Conservation (phyloP, 805 yeast species). For the Cyberlindnera euphorbiae region DNA sequence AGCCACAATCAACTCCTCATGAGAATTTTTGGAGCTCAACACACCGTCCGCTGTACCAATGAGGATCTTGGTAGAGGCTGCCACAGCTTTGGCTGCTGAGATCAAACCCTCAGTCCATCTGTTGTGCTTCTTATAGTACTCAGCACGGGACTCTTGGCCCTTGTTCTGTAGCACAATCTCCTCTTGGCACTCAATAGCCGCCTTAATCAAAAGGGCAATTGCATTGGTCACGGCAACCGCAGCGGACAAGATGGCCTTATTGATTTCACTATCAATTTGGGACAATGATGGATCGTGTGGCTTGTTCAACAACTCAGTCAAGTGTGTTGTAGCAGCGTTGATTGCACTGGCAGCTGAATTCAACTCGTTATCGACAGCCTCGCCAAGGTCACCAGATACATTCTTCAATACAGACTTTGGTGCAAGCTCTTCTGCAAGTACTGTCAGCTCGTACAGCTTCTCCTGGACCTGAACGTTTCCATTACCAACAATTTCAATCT, state of each 20-base stretch:
- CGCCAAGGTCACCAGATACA: conserved; percentile 55
- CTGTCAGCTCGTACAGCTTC: conserved; percentile 52
- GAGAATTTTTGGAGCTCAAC: conserved; percentile 54
- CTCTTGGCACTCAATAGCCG: conserved; percentile 75
- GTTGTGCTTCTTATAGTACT: conserved; percentile 80
- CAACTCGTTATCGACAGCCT: conserved; percentile 71
- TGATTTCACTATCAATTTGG: conserved; percentile 59
- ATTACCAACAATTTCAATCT: conserved; percentile 71
- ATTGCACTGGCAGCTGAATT: conserved; percentile 67
- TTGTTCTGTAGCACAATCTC: conserved; percentile 73
- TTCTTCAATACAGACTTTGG: conserved; percentile 31
- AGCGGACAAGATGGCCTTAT: conserved; percentile 70
- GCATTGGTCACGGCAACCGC: conserved; percentile 80
- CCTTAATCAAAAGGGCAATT: conserved; percentile 61
- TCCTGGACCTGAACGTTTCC: conserved; percentile 74
- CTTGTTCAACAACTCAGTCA: conserved; percentile 45
- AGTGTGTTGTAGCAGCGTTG: conserved; percentile 55
- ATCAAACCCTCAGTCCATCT: conserved; percentile 93
- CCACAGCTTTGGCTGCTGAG: conserved; percentile 85
- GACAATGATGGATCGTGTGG: conserved; percentile 48
- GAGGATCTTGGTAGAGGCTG: conserved; percentile 73
- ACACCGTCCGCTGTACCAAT: conserved; percentile 88
- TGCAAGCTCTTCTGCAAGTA: conserved; percentile 52
- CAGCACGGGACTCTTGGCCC: conserved; percentile 61
- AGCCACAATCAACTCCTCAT: conserved; percentile 83